Base-by-base conservation (phyloP, 768 basidiomycete genomes). In the Leccinum boreale region DNA sequence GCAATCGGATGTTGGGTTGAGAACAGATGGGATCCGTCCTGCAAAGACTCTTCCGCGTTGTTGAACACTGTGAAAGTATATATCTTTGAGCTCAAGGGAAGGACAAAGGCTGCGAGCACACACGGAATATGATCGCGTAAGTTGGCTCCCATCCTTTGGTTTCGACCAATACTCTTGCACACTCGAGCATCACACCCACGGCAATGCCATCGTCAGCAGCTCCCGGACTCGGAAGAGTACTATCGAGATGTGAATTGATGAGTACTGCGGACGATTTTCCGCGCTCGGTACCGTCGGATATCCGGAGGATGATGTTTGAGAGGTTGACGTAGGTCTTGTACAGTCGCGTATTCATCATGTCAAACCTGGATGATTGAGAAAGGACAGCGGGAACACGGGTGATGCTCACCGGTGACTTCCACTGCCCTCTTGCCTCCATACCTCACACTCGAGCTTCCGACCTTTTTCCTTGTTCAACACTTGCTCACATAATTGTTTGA, bases 11-110 rank as follows among this genome's bases (percentile, higher is more conserved):
- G 93, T 66, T 96, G 93, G 1, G 94, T 97, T 6, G 94, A 87
- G 71, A 88, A 98, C 4, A 97, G 77, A 73, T 98, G 95, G 0
- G 92, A 94, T 0, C 89, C 94, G 67, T 98, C 96, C 71, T 98
- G 96, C 29, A 98, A 75, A 1, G 89, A 92, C 69, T 98, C 95
- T 72, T 98, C 95, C 11, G 89, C 96, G 59, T 96, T 82, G 63
- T 98, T 98, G 77, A 96, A 97, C 59, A 98, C 92, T 94, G 59
- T 46, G 39, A 42, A 50, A 17, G 17, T 8, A 57, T 52, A 33
- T 8, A 8, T 21, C 17, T 39, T 10, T 24, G 44, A 7, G 46
- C 48, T 14, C 26, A 14, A 58, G 23, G 19, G 19, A 42, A 42
- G 12, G 8, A 50, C 1, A 15, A 17, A 5, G 31, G 31, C 5